A percentile compares a stretch with the other conserved stretches of the same genome.
phyloP scores from a whole-genome alignment of 805 yeast genomes.

The Debaryomyces hansenii region DNA sequence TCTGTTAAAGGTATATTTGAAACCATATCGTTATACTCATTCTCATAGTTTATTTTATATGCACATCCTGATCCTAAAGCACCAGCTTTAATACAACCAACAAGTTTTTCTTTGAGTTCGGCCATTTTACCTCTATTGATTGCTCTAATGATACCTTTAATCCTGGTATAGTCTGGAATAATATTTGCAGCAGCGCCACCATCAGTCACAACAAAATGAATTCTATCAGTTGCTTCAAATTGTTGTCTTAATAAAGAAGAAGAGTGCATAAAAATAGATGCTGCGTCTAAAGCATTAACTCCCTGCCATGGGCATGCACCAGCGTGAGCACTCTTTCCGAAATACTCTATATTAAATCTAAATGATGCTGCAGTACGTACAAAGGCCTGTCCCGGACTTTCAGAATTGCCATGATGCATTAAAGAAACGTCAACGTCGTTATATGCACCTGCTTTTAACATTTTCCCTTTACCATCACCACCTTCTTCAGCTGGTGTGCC shows the following conservation, averaged over 20 bases:
- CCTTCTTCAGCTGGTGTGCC: conserved; percentile 30
- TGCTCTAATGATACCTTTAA: conserved; percentile 15
- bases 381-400: background rate
- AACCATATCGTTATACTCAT: conserved; percentile 21
- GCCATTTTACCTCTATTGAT: conserved; percentile 13
- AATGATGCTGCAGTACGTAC: conserved; percentile 16
- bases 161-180: conserved; percentile 19
- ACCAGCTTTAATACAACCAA: conserved; percentile 23
- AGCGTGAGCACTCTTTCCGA: conserved; percentile 26
- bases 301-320: conserved; percentile 28
- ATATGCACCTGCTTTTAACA: conserved; percentile 25
- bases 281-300: conserved; percentile 27
- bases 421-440: conserved; percentile 19
- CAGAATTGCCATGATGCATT: conserved; percentile 23
- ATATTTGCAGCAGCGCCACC: conserved; percentile 24
- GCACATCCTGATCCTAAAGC: conserved; percentile 30
- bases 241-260: conserved; percentile 25
- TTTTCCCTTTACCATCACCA: conserved; percentile 23
- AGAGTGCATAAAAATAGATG: conserved; percentile 20
- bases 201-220: conserved; percentile 19
- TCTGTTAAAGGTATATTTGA: conserved; percentile 9
- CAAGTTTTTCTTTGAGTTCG: conserved; percentile 19
- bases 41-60: conserved; percentile 27
- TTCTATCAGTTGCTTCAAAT: conserved; percentile 19
- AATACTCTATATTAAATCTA: conserved; percentile 14